These are phyloP conservation scores for Ilex paraguariensis DNA, from an alignment of 305 asterid genomes.

Conservation along the genomic window DNA sequence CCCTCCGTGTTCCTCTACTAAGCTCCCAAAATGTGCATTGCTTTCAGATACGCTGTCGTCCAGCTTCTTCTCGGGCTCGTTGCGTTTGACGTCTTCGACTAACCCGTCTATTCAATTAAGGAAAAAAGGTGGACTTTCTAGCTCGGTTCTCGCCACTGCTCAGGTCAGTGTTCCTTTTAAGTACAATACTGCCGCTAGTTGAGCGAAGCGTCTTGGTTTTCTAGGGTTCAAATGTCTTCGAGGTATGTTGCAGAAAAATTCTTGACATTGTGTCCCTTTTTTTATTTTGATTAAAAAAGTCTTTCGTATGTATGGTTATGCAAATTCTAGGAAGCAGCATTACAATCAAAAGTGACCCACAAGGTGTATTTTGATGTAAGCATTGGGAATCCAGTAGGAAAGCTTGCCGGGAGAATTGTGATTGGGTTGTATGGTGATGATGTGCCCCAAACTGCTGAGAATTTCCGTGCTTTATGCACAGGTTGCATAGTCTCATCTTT, in stretches of 20 bases:
- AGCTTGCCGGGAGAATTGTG: conserved; percentile 81
- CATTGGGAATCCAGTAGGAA: conserved; percentile 90
- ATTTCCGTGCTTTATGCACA: conserved; percentile 96
- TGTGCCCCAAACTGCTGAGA: conserved; percentile 91
- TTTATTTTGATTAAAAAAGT: neutral
- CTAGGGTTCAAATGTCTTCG: too few species aligned
- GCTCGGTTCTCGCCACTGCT: conserved; percentile 54
- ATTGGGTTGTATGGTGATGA: conserved; percentile 92
- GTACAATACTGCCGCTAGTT: too few species aligned
- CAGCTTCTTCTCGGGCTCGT: conserved; percentile 44
- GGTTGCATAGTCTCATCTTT: conserved; percentile 27
- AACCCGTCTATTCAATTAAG: conserved; percentile 11
- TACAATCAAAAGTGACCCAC: conserved; percentile 82
- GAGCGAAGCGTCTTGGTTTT: too few species aligned
- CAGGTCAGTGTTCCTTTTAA: conserved; percentile 32
- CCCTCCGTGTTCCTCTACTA: conserved; percentile 24
- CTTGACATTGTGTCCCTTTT: neutral
- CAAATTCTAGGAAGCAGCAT: conserved; percentile 39
- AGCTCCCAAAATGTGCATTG: conserved; percentile 27
- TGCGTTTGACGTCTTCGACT: conserved; percentile 28
- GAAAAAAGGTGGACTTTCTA: conserved; percentile 24
- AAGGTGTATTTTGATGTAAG: conserved; percentile 84
- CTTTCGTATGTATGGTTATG: neutral
- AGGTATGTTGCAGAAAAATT: neutral
- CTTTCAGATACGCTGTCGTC: conserved; percentile 32